phyloP scores from a whole-genome alignment of 2,329 filamentous ascomycete genomes.

The Lasiodiplodia gonubiensis region DNA sequence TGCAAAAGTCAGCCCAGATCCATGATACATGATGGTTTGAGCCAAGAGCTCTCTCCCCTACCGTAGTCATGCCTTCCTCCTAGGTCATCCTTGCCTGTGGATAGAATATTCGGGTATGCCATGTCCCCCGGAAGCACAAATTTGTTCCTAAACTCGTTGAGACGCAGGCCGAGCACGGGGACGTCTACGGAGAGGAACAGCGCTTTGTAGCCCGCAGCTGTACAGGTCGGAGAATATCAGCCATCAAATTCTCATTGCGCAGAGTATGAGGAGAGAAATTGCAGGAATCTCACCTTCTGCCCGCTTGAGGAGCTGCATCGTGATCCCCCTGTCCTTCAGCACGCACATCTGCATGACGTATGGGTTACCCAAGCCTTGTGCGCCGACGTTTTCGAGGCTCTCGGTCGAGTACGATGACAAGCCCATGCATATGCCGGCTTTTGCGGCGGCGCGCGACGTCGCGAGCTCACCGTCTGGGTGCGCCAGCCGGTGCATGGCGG shows the following conservation, averaged over 20 bases:
- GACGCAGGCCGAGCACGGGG: slow-evolving; percentile 58
- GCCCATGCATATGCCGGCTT: slow-evolving; percentile 66
- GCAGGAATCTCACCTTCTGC: slow-evolving; percentile 49
- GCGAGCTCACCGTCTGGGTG: slow-evolving; percentile 68
- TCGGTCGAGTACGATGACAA: slow-evolving; percentile 66
- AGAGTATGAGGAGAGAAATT: not conserved
- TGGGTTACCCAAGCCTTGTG: slow-evolving; percentile 48
- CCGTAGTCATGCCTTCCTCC: slow-evolving; percentile 28
- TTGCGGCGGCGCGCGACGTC: slow-evolving; percentile 63
- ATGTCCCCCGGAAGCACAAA: slow-evolving; percentile 56
- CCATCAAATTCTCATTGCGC: no score
- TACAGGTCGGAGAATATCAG: no score
- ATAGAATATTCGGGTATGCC: slow-evolving; percentile 52
- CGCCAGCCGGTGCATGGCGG: slow-evolving; percentile 70
- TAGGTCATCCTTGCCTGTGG: slow-evolving; percentile 33
- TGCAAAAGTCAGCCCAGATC: not conserved
- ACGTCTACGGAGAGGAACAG: slow-evolving; percentile 62
- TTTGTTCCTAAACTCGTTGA: slow-evolving; percentile 61
- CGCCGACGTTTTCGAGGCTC: slow-evolving; percentile 67
- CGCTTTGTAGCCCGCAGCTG: slow-evolving; percentile 56
- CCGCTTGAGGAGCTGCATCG: slow-evolving; percentile 49
- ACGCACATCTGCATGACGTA: slow-evolving; percentile 63
- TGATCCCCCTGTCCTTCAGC: slow-evolving; percentile 55
- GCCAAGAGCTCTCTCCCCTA: not conserved
- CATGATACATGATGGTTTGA: no score